These are phyloP conservation scores for Lepiota brunneoincarnata DNA, from an alignment of 768 basidiomycete genomes.

Conservation along the genomic window DNA sequence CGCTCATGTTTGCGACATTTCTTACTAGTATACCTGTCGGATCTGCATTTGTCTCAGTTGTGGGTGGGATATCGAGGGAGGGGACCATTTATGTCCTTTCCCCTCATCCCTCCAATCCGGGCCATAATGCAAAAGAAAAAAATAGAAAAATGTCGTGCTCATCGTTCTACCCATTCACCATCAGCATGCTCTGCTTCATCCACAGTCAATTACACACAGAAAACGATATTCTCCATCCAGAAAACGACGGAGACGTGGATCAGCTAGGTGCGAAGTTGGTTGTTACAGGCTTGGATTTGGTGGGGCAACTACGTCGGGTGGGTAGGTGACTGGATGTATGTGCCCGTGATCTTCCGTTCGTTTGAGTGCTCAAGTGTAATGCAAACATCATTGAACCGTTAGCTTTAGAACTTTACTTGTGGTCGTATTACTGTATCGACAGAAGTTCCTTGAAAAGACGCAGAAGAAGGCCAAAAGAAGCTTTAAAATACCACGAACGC, in stretches of 20 bases:
- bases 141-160: constrained; percentile 84
- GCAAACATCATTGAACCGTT: constrained; percentile 75
- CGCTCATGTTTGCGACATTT: constrained; percentile 80
- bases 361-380: constrained; percentile 16
- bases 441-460: constrained; percentile 53
- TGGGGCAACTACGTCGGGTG: constrained; percentile 57
- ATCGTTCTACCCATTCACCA: constrained; percentile 49
- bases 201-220: constrained; percentile 62
- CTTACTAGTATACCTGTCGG: constrained; percentile 84
- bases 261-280: constrained; percentile 71
- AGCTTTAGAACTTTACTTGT: too few relatives aligned
- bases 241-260: constrained; percentile 54
- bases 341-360: constrained; percentile 4
- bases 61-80: constrained; percentile 73
- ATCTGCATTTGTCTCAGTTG: constrained; percentile 60
- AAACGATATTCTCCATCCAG: constrained; percentile 43
- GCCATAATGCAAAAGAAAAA: not conserved
- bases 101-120: not conserved
- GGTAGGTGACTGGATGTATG: constrained; percentile 52
- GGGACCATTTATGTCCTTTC: constrained; percentile 31
- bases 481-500: constrained; percentile 23
- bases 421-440: too few relatives aligned
- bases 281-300: constrained; percentile 62
- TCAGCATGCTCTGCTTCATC: constrained; percentile 50
- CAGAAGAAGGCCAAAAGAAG: constrained; percentile 21